Evolutionary conservation across 352 stramenopile species (phyloP), one percentile per base, ranked within the genome.

Genomic region (Phytopythium montanum): DNA sequence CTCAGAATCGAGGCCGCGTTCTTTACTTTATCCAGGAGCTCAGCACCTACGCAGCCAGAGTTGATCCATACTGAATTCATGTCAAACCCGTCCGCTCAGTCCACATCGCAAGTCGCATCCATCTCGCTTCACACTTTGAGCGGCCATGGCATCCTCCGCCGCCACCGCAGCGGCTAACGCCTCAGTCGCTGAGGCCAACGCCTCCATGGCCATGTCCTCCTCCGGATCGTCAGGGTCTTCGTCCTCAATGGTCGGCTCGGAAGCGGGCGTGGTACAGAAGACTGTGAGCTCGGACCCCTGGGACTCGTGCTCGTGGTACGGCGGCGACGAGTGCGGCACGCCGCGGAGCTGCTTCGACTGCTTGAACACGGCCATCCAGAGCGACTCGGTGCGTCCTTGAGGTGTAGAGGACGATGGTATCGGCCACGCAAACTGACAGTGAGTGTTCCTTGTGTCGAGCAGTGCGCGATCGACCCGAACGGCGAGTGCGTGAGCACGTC

Each of bases 291-390:
- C 59, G 51, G 62, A 65, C 51, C 10, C 29, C 9, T 28, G 45
- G 36, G 72, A 77, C 61, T 70, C 60, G 53, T 80, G 72, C 59
- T 69, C 61, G 50, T 80, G 72, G 72, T 63, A 72, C 36, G 58
- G 58, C 31, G 65, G 41, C 34, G 55, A 60, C 36, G 61, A 49
- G 29, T 68, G 72, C 39, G 69, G 73, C 57, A 49, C 59, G 16
- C 59, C 67, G 8, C 58, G 72, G 16, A 66, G 57, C 21, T 78
- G 72, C 61, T 68, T 57, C 59, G 72, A 80, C 55, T 80, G 72
- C 42, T 64, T 80, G 16, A 80, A 80, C 29, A 53, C 72, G 26
- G 59, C 55, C 13, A 60, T 75, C 56, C 31, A 63, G 26, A 61
- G 59, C 46, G 68, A 69, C 53, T 45, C 61, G 46, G 68, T 75